Percentiles rank a stretch among this genome's conserved stretches.
Evolutionary conservation across 2,329 filamentous ascomycete species (phyloP).

Genomic region (Neurospora crassa): DNA sequence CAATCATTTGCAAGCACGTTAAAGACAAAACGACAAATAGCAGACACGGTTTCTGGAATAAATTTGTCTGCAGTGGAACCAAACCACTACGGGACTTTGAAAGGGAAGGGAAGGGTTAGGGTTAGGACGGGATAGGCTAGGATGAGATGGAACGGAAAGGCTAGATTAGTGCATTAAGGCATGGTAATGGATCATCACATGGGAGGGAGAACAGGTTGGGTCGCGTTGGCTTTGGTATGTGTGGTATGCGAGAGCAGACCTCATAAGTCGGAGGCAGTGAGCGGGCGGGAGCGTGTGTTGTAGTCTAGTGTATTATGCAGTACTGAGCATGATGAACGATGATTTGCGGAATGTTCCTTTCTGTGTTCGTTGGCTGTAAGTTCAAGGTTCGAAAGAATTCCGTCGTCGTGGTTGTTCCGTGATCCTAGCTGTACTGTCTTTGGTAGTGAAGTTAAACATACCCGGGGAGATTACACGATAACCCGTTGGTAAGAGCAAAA

Average conservation of each 20-base stretch:
- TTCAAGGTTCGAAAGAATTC: no score
- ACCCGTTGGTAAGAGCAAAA: no score
- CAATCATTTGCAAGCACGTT: background rate
- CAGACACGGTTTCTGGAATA: background rate
- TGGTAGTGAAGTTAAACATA: no score
- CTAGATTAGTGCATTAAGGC: background rate
- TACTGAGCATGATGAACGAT: background rate
- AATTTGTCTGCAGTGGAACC: background rate
- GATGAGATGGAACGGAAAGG: background rate
- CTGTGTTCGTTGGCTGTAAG: no score
- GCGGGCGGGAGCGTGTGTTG: background rate
- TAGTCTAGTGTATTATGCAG: background rate
- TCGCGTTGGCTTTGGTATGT: background rate
- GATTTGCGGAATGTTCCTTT: background rate
- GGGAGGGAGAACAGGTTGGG: background rate
- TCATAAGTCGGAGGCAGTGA: background rate
- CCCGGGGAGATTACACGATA: no score
- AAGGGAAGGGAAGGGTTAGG: background rate
- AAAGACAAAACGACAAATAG: background rate
- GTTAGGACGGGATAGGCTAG: background rate
- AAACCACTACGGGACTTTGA: background rate
- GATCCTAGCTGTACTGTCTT: no score
- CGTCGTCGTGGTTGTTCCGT: no score
- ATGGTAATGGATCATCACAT: background rate
- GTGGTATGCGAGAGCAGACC: background rate